Evolutionary conservation across 331 rosid species (phyloP).

Genomic region (Acacia concinna): DNA sequence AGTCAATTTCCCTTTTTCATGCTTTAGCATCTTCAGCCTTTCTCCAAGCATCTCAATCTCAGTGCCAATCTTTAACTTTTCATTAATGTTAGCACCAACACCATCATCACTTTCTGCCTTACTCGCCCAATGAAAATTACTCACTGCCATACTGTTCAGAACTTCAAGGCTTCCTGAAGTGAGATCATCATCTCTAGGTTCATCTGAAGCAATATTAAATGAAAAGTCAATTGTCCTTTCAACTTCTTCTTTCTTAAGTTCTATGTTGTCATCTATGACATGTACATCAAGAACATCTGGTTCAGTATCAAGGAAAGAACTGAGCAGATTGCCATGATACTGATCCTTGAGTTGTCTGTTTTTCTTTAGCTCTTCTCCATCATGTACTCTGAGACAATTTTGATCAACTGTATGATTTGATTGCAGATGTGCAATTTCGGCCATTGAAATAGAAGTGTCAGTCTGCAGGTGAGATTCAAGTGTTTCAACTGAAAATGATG

Average conservation of each 20-base stretch:
- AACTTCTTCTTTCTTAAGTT: constrained; percentile 13
- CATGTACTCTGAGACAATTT: background rate
- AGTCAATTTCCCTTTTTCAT: constrained; percentile 41
- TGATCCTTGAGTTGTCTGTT: constrained; percentile 24
- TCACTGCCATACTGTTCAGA: background rate
- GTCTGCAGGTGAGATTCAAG: constrained; percentile 28
- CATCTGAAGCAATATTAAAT: constrained; percentile 6
- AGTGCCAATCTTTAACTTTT: constrained; percentile 44
- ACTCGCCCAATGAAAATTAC: constrained; percentile 12
- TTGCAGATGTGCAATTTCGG: constrained; percentile 1
- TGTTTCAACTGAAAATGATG: constrained; percentile 23
- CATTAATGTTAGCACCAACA: constrained; percentile 27
- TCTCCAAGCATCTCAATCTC: constrained; percentile 49
- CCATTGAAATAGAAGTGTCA: constrained; percentile 13
- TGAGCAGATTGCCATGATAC: constrained; percentile 3
- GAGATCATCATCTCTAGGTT: background rate
- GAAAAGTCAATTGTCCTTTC: constrained; percentile 21
- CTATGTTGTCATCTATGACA: constrained; percentile 45
- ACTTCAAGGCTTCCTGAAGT: constrained; percentile 15
- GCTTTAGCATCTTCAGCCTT: constrained; percentile 44
- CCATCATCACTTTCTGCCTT: constrained; percentile 3
- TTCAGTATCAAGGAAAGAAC: constrained; percentile 38
- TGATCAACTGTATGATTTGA: constrained; percentile 25
- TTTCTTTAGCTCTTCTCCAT: constrained; percentile 31
- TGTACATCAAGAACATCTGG: constrained; percentile 43